Base-by-base conservation (phyloP, 2,329 filamentous ascomycete species). In the Trichophaea hybrida region DNA sequence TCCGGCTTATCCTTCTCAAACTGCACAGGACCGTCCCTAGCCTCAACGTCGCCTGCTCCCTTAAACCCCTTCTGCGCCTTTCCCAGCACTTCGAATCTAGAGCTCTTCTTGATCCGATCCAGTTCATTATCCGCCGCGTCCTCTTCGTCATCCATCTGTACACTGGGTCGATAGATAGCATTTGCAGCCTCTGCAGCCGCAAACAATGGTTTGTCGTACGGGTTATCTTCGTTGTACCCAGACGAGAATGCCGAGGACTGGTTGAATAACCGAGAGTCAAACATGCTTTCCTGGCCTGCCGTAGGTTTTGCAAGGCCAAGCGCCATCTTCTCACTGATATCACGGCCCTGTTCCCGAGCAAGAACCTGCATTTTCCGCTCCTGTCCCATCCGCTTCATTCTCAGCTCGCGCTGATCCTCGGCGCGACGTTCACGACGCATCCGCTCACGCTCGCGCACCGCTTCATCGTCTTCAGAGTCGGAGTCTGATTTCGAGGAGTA, bases 211-310 rank as follows among this genome's bases (percentile, higher is more conserved):
- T 97, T 97, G 72, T 97, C 93, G 74, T 97, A 98, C 0, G 84
- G 83, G 70, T 98, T 93, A 72, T 98, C 93, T 72, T 98, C 93
- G 72, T 98, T 98, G 78, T 96, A 89, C 0, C 91, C 93, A 56
- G 83, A 17, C 33, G 54, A 3, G 71, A 98, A 94, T 0, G 93
- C 93, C 68, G 86, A 90, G 5, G 83, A 85, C 74, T 94, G 88
- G 74, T 97, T 96, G 74, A 98, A 98, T 34, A 98, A 75, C 44
- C 93, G 80, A 1, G 89, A 94, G 74, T 98, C 93, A 75, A 94
- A 98, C 93, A 97, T 97, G 31, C 86, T 84, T 72, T 98, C 93
- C 58, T 85, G 85, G 55, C 84, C 86, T 70, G 93, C 86, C 3
- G 93, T 96, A 2, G 93, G 93, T 73, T 97, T 98, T 5, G 93